phyloP scores from a whole-genome alignment of 2,329 filamentous ascomycete genomes.

The Talaromyces sp. region DNA sequence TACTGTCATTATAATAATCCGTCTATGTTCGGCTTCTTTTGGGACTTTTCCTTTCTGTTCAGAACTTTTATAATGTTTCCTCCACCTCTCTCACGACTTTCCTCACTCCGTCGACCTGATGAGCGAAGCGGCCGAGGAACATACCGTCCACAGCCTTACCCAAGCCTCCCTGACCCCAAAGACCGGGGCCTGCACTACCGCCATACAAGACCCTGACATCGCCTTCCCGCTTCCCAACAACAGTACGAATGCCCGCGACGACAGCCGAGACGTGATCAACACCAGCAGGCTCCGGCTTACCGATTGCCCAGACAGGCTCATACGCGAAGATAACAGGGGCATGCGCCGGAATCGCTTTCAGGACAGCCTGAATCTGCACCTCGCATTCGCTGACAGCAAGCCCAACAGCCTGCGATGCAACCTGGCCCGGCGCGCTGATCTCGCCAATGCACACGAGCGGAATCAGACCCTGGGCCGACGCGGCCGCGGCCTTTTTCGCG shows the following conservation, averaged over 20 bases:
- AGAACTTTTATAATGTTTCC: conserved; percentile 24
- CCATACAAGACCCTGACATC: conserved; percentile 71
- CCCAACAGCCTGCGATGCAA: conserved; percentile 45
- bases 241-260: conserved; percentile 56
- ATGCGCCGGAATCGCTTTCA: conserved; percentile 56
- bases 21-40: neutral
- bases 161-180: conserved; percentile 55
- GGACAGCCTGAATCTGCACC: conserved; percentile 59
- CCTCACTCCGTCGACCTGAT: conserved; percentile 66
- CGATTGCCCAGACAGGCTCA: conserved; percentile 87
- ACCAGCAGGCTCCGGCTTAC: conserved; percentile 64
- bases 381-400: conserved; percentile 62
- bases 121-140: conserved; percentile 76
- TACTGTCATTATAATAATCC: conserved; percentile 2
- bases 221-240: conserved; percentile 52
- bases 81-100: conserved; percentile 69
- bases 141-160: conserved; percentile 69
- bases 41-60: neutral
- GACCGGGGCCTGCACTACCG: conserved; percentile 73
- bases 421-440: conserved; percentile 46
- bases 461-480: conserved; percentile 63
- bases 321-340: conserved; percentile 75
- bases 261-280: conserved; percentile 69
- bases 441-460: conserved; percentile 81
- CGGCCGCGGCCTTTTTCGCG: conserved; percentile 64